A percentile compares a stretch with the other conserved stretches of the same genome.
phyloP scores from a whole-genome alignment of 306 rosid species.

The Prunus mume region DNA sequence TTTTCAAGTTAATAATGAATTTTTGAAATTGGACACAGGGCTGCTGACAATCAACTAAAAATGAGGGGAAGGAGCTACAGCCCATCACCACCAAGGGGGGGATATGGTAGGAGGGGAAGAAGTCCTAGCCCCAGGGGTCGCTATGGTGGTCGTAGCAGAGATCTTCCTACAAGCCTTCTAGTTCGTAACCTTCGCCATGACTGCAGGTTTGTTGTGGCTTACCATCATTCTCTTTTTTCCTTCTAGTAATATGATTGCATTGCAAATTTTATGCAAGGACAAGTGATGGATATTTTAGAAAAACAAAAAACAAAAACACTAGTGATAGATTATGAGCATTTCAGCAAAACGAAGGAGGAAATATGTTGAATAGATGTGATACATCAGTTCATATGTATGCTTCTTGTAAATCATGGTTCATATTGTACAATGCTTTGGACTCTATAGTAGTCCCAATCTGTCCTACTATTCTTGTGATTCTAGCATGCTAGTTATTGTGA shows the following conservation, averaged over 20 bases:
- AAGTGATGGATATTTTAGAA: neutral
- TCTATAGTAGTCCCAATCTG: too few relatives aligned
- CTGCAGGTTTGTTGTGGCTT: constrained; percentile 55
- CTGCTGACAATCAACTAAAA: neutral
- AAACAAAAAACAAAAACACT: too few relatives aligned
- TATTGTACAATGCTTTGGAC: too few relatives aligned
- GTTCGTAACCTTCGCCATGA: constrained; percentile 99
- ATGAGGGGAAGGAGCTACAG: constrained; percentile 95
- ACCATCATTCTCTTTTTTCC: neutral
- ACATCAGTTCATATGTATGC: too few relatives aligned
- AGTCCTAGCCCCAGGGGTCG: constrained; percentile 91
- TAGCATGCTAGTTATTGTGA: too few relatives aligned
- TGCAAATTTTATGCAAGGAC: neutral
- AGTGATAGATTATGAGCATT: too few relatives aligned
- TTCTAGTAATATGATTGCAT: neutral
- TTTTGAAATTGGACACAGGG: constrained; percentile 7
- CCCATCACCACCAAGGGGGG: constrained; percentile 83
- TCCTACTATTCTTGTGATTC: too few relatives aligned
- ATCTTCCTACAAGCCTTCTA: constrained; percentile 91
- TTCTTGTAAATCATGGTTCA: too few relatives aligned
- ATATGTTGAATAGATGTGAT: neutral
- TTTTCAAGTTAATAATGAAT: neutral
- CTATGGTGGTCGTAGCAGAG: constrained; percentile 67
- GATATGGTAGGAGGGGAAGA: constrained; percentile 80
- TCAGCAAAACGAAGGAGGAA: neutral